A percentile compares a stretch with the other conserved stretches of the same genome.
Conservation (phyloP, 2,329 filamentous ascomycete genomes). For the Epichloe bromicola region DNA sequence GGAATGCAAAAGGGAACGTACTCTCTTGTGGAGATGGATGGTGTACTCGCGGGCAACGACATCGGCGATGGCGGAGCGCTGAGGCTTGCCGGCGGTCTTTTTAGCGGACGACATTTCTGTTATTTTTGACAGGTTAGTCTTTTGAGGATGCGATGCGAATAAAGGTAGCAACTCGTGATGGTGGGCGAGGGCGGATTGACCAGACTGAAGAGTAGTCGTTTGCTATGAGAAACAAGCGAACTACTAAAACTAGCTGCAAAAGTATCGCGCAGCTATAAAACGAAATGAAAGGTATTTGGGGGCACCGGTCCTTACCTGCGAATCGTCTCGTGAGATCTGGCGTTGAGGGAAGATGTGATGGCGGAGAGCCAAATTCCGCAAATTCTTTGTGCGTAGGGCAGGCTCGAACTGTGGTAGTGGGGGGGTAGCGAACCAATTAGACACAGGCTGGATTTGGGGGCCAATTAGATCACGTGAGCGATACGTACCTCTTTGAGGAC, state of each 20-base stretch:
- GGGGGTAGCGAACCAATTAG: slow-evolving; percentile 25
- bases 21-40: slow-evolving; percentile 98
- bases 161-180: slow-evolving; percentile 2
- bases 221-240: not conserved
- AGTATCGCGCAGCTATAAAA: not conserved
- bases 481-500: slow-evolving; percentile 3
- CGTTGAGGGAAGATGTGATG: slow-evolving; percentile 25
- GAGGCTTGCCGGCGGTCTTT: slow-evolving; percentile 26
- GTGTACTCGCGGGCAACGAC: slow-evolving; percentile 99
- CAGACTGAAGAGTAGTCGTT: not conserved
- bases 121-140: slow-evolving; percentile 14
- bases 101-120: slow-evolving; percentile 30
- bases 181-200: not conserved
- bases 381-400: slow-evolving; percentile 31
- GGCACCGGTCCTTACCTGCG: slow-evolving; percentile 25
- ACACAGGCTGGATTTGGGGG: slow-evolving; percentile 4
- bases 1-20: slow-evolving; percentile 17
- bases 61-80: slow-evolving; percentile 94
- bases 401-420: slow-evolving; percentile 21
- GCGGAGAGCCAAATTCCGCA: slow-evolving; percentile 25
- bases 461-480: slow-evolving; percentile 14
- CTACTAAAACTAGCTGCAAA: not conserved
- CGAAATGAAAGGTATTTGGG: slow-evolving; percentile 6
- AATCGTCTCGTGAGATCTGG: slow-evolving; percentile 27
- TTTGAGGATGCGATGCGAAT: not conserved